Evolutionary conservation across 768 basidiomycete genomes (phyloP).

Genomic region (Leccinum ochraceum): DNA sequence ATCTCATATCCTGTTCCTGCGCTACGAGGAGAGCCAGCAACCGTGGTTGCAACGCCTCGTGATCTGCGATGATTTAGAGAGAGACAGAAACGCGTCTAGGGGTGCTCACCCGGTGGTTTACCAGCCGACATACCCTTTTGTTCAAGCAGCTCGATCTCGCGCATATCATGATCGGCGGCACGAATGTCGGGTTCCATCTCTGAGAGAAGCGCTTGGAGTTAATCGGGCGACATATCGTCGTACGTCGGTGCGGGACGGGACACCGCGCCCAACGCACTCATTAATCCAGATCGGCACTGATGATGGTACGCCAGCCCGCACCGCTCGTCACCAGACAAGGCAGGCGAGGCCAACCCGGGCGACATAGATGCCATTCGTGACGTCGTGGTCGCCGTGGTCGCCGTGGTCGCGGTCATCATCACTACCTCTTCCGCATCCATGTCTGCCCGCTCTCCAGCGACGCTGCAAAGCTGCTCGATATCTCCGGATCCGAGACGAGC

Average conservation of each 20-base stretch:
- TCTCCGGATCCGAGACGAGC: slow-evolving; percentile 77
- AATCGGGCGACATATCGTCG: slow-evolving; percentile 63
- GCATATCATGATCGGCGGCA: slow-evolving; percentile 78
- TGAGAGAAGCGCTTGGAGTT: slow-evolving; percentile 66
- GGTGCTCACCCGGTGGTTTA: slow-evolving; percentile 55
- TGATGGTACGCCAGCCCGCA: slow-evolving; percentile 17
- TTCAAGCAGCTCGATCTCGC: slow-evolving; percentile 71
- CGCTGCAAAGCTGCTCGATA: slow-evolving; percentile 82
- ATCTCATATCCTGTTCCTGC: slow-evolving; percentile 58
- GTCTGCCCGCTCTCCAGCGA: slow-evolving; percentile 73
- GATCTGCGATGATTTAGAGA: slow-evolving; percentile 40
- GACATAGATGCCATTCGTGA: slow-evolving; percentile 34
- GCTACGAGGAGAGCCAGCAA: slow-evolving; percentile 55
- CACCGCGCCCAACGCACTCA: slow-evolving; percentile 49
- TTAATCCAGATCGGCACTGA: slow-evolving; percentile 5
- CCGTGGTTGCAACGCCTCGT: slow-evolving; percentile 64
- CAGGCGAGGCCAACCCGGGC: slow-evolving; percentile 63
- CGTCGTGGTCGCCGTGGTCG: too few species aligned
- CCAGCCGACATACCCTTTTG: slow-evolving; percentile 73
- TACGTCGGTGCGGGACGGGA: slow-evolving; percentile 57
- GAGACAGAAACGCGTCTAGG: background rate
- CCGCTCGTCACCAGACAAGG: slow-evolving; percentile 57
- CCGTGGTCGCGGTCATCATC: background rate
- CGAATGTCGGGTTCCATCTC: slow-evolving; percentile 88
- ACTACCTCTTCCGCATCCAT: slow-evolving; percentile 66